Evolutionary conservation across 768 basidiomycete genomes (phyloP).

Genomic region (Pulveroboletus sp.): DNA sequence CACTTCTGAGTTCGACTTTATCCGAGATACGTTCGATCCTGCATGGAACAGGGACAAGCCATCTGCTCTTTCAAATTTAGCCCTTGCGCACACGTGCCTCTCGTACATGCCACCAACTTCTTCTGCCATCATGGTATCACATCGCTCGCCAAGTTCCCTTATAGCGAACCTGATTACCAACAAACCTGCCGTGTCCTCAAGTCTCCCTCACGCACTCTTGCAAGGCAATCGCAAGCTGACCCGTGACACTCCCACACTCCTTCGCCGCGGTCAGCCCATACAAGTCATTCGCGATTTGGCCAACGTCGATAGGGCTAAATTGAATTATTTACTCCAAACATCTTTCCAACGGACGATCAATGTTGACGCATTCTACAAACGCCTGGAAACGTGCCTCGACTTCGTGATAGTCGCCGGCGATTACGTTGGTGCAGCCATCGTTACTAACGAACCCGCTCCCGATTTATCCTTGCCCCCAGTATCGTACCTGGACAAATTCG

Average conservation of each 20-base stretch:
- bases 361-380: slow-evolving; percentile 68
- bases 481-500: slow-evolving; percentile 98
- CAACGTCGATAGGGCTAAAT: slow-evolving; percentile 71
- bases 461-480: slow-evolving; percentile 43
- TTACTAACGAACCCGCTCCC: slow-evolving; percentile 61
- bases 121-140: slow-evolving; percentile 95
- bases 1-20: slow-evolving; percentile 79
- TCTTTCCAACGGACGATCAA: slow-evolving; percentile 79
- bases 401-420: slow-evolving; percentile 94
- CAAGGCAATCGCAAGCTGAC: slow-evolving; percentile 85
- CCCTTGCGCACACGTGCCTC: slow-evolving; percentile 82
- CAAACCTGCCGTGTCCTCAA: slow-evolving; percentile 93
- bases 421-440: slow-evolving; percentile 91
- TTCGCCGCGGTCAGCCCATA: slow-evolving; percentile 85
- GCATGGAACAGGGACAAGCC: slow-evolving; percentile 78
- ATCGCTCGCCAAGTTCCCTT: slow-evolving; percentile 90
- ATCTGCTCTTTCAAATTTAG: slow-evolving; percentile 80
- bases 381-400: slow-evolving; percentile 75
- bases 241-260: slow-evolving; percentile 85
- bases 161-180: slow-evolving; percentile 98
- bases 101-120: slow-evolving; percentile 90
- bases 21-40: slow-evolving; percentile 76
- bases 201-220: slow-evolving; percentile 88
- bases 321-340: slow-evolving; percentile 81
- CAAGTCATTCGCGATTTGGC: slow-evolving; percentile 66